Base-by-base conservation (phyloP, 768 basidiomycete genomes). In the Epithele typhae region DNA sequence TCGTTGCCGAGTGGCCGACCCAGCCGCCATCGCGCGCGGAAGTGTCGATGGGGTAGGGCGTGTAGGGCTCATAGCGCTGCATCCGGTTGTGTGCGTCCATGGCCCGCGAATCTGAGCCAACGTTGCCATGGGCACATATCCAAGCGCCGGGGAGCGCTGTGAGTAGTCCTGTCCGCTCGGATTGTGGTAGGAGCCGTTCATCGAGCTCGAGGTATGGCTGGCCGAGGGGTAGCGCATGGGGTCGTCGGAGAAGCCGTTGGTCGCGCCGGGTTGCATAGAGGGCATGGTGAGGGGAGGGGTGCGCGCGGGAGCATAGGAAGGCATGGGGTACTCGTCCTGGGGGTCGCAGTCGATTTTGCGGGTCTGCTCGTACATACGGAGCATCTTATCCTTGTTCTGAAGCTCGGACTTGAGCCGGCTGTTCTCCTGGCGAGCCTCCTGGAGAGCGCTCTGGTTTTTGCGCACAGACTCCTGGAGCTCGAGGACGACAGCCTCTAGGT, bases 381-480 rank as follows among this genome's bases (percentile, higher is more conserved):
- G 85, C 54, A 81, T 75, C 58, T 77, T 83, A 68, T 90, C 88
- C 36, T 84, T 81, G 58, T 89, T 85, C 45, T 79, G 75, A 43
- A 72, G 69, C 60, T 84, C 81, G 48, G 78, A 76, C 42, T 76
- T 77, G 19, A 90, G 69, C 36, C 79, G 81, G 40, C 65, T 64
- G 54, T 82, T 85, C 52, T 90, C 82, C 55, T 81, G 78, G 40
- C 74, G 76, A 55, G 87, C 71, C 30, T 82, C 81, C n/a, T 67
- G 63, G 30, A 73, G 70, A 55, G 89, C 83, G 40, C 71, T 66
- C 44, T 79, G 77, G 39, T 82, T 71, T 53, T 86, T 82, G 51
- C 83, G 75, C 62, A 82, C 84, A 9, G 87, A 85, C 46, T 89
- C 88, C 59, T 92, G 89, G 30, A 92, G 76, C 53, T 87, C 83